These are phyloP conservation scores for Phytopythium boreale DNA, from an alignment of 352 stramenopile genomes.

Conservation along the genomic window DNA sequence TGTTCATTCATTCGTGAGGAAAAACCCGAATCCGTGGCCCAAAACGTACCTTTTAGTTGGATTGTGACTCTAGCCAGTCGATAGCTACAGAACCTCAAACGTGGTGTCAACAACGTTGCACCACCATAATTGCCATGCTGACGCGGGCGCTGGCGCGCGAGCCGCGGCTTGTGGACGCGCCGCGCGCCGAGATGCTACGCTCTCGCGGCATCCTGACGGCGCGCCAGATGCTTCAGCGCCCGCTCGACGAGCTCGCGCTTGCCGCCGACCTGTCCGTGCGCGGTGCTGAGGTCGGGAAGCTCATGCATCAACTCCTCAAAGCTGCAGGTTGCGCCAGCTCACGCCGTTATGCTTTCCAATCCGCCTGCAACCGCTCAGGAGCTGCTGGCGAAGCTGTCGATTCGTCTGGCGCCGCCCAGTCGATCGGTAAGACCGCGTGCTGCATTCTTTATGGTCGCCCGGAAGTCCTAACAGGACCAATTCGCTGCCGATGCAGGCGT, in stretches of 20 bases:
- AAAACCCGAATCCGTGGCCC: too few species aligned
- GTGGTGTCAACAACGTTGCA: too few species aligned
- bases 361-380: conserved; percentile 19
- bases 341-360: neutral
- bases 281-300: conserved; percentile 39
- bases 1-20: too few species aligned
- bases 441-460: neutral
- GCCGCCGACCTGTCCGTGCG: conserved; percentile 60
- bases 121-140: conserved; percentile 32
- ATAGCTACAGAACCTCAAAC: too few species aligned
- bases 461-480: neutral
- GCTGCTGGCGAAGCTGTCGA: conserved; percentile 53
- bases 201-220: conserved; percentile 49
- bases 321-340: neutral
- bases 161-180: conserved; percentile 36
- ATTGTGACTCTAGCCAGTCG: too few species aligned
- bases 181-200: conserved; percentile 36
- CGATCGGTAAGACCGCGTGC: conserved; percentile 23
- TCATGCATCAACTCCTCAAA: neutral
- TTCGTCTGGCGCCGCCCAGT: conserved; percentile 42
- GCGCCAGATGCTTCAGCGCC: conserved; percentile 47
- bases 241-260: conserved; percentile 63
- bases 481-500: conserved; percentile 32
- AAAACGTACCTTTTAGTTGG: too few species aligned
- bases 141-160: conserved; percentile 52